Evolutionary conservation across 2,329 filamentous ascomycete genomes (phyloP), one percentile per base, ranked within the genome.

Genomic region (Fusarium subtropicale): DNA sequence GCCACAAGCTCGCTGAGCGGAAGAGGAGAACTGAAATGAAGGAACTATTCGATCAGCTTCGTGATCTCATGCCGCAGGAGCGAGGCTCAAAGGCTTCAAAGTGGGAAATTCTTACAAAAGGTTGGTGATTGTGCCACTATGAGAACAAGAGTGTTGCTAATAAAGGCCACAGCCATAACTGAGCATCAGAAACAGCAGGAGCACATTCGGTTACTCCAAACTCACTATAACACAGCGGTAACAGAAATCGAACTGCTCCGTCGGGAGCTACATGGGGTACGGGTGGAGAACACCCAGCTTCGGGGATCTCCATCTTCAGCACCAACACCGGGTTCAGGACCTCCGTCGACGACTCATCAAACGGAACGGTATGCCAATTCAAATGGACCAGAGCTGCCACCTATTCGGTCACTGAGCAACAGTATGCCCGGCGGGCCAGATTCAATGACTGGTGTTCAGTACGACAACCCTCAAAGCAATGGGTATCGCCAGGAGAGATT

Each of bases 1-100:
- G 92, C 75, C 92, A 96, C 80, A 96, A 96, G 79, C 86, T 96
- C 58, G 92, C 92, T 0, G 92, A 96, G 79, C 86, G 92, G 38
- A 96, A 96, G 81, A 87, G 92, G 39, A 85, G 92, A 64, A 94
- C 92, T 11, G 92, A 96, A 77, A 96, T 96, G 92, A 96, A 96
- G 81, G 90, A 92, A 74, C 81, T 96, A 0, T 96, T 96, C 75
- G 92, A 96, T 70, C 90, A 93, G 72, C 81, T 96, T 11, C 88
- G 93, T 71, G 90, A 92, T 70, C 83, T 93, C 38, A 90, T 95
- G 81, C 92, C 92, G 2, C 91, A 93, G 71, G 92, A 93, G 73
- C 88, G 92, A 18, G 92, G 92, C 2, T 91, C 91, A 26, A 97
- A 96, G 77, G 92, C 92, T 1, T 94, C 92, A 71, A 97, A 97